phyloP scores from a whole-genome alignment of 2,329 filamentous ascomycete species.

The Neopestalotiopsis rosae region DNA sequence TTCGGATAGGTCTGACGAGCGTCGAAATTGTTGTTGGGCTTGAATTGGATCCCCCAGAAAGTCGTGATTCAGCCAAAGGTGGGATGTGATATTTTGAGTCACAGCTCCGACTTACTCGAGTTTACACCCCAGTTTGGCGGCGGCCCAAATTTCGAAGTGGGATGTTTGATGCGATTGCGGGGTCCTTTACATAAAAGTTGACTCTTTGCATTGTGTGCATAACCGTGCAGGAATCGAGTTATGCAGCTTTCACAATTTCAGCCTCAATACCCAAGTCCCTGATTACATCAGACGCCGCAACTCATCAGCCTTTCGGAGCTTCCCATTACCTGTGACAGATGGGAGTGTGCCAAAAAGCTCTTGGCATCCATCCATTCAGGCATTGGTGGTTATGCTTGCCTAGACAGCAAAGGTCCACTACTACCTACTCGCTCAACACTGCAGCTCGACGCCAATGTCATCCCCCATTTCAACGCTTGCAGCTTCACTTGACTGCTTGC shows the following conservation, averaged over 20 bases:
- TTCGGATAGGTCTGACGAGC: neutral
- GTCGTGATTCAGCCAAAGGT: neutral
- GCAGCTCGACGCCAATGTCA: neutral
- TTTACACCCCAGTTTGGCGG: neutral
- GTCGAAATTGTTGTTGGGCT: neutral
- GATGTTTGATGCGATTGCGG: constrained; percentile 16
- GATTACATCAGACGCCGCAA: neutral
- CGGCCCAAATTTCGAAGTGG: constrained; percentile 14
- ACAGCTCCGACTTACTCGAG: constrained; percentile 1
- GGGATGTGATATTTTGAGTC: constrained; percentile 18
- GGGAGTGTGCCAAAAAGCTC: neutral
- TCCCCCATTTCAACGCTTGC: neutral
- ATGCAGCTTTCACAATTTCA: neutral
- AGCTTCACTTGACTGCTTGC: constrained; percentile 7
- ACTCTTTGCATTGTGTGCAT: neutral
- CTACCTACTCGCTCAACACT: neutral
- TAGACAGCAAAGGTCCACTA: constrained; percentile 3
- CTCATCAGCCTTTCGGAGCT: neutral
- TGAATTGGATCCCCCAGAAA: constrained; percentile 7
- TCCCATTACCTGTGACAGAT: constrained; percentile 3
- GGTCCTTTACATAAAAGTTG: neutral
- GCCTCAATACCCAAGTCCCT: neutral
- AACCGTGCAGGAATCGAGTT: neutral
- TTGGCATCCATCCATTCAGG: constrained; percentile 1
- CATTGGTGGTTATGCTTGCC: neutral